Percentiles rank a stretch among this genome's conserved stretches.
Evolutionary conservation across 2,329 filamentous ascomycete species (phyloP).

Genomic region (Dothideomycetes sp.): DNA sequence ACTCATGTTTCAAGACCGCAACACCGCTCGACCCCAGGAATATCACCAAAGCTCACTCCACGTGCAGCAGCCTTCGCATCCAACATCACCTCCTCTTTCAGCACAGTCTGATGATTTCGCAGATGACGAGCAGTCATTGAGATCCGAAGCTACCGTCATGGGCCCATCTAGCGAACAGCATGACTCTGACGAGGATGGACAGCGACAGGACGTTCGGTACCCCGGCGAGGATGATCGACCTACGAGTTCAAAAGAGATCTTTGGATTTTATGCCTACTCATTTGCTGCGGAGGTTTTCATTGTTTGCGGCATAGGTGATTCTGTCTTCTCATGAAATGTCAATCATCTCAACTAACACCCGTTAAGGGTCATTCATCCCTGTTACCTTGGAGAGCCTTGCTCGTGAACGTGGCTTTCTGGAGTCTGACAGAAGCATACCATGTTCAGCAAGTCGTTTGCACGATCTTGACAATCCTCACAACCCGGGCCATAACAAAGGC

Average conservation of each 20-base stretch:
- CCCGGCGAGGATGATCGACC: slow-evolving; percentile 77
- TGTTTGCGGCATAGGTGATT: slow-evolving; percentile 70
- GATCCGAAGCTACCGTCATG: too few species aligned
- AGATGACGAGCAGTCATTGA: neutral
- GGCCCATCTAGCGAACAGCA: neutral
- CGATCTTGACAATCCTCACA: slow-evolving; percentile 22
- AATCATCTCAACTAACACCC: too few species aligned
- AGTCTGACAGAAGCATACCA: slow-evolving; percentile 63
- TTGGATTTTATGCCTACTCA: slow-evolving; percentile 91
- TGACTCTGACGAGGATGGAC: neutral
- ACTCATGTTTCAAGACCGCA: too few species aligned
- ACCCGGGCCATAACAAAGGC: slow-evolving; percentile 26
- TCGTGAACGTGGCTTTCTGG: slow-evolving; percentile 78
- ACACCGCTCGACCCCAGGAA: too few species aligned
- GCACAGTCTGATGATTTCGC: neutral
- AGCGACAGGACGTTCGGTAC: slow-evolving; percentile 39
- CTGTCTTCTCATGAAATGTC: too few species aligned
- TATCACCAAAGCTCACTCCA: too few species aligned
- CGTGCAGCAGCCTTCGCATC: neutral
- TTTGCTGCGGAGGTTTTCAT: slow-evolving; percentile 96
- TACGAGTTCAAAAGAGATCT: slow-evolving; percentile 77
- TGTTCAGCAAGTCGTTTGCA: slow-evolving; percentile 41
- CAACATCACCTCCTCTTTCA: neutral
- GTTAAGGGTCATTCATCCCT: slow-evolving; percentile 76
- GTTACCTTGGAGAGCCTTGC: slow-evolving; percentile 91